Evolutionary conservation across 1,284 basidiomycete species (phyloP), one percentile per base, ranked within the genome.

Genomic region (Ganoderma multipileum): DNA sequence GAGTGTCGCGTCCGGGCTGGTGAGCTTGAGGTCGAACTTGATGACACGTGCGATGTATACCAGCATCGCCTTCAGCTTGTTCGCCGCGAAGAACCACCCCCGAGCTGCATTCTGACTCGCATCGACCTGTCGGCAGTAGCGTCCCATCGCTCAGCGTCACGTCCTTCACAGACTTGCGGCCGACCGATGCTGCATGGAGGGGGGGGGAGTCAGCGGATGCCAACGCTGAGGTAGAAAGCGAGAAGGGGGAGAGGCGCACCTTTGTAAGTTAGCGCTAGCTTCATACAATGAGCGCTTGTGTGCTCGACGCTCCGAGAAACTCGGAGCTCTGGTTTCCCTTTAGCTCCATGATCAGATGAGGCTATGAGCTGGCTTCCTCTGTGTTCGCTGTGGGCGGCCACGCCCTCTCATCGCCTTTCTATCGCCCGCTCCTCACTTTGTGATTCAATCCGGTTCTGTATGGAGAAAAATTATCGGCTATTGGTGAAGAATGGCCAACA

Each of bases 101-200:
- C 5, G 55, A 18, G 41, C 41, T 42, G 14, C 39, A 42, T 42
- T 28, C 7, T 0, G 16, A 42, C 1, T 42, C 4, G 4, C 41
- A 42, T 50, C 47, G 26, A 23, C 83, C 84, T 14, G 74, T 71
- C 12, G 83, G 82, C 67, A 86, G 73, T 12, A 72, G 76, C n/a
- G 82, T 82, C 26, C 85, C 84, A 57, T 85, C 79, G 18, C 82
- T 80, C 68, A 86, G 83, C 5, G 76, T 79, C 63, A 82, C 80
- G 36, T 81, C 78, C 42, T 77, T 71, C 74, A 83, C 71, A 16
- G 80, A 80, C 64, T 77, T 76, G 64, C 83, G 81, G 18, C 68
- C 60, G 64, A 82, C 71, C 5, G 78, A 74, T 23, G 77, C 83
- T 84, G n/a, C 1, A 14, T 11, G 23, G n/a, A 2, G 23, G 23